Evolutionary conservation across 306 rosid species (phyloP).

Genomic region (barrel medic (Medicago truncatula)): DNA sequence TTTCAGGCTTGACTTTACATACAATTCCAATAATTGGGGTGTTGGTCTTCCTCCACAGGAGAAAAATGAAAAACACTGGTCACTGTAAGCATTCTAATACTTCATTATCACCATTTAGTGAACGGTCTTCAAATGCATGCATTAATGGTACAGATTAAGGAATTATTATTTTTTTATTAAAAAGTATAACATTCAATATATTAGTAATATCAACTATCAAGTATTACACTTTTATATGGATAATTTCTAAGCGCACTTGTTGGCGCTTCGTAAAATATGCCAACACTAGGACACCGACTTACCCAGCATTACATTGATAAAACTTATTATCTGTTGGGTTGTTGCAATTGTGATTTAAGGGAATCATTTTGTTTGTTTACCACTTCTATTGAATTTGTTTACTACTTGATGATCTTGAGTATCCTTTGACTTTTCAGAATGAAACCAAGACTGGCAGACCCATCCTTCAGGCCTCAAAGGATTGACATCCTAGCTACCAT

Average conservation of each 20-base stretch:
- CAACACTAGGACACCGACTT: constrained; percentile 3
- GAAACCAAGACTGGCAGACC: constrained; percentile 84
- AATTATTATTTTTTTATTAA: neutral
- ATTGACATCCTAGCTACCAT: constrained; percentile 63
- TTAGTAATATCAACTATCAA: neutral
- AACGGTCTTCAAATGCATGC: neutral
- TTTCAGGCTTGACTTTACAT: constrained; percentile 88
- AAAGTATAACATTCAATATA: neutral
- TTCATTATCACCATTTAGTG: neutral
- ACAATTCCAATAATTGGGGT: constrained; percentile 88
- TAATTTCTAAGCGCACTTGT: neutral
- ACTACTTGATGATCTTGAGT: constrained; percentile 30
- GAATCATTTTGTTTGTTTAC: constrained; percentile 32
- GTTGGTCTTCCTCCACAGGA: constrained; percentile 90
- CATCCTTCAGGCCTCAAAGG: constrained; percentile 82
- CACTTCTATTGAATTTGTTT: constrained; percentile 17
- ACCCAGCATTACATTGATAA: neutral
- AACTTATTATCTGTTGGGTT: constrained; percentile 12
- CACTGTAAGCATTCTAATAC: constrained; percentile 64
- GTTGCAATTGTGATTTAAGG: constrained; percentile 23
- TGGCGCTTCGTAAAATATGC: neutral
- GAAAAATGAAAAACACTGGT: constrained; percentile 87
- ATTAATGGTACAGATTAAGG: neutral
- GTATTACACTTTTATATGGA: neutral
- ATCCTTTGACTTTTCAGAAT: constrained; percentile 60